These are phyloP conservation scores for Meyerozyma smithsonii DNA, from an alignment of 1,139 yeast species.

Conservation along the genomic window DNA sequence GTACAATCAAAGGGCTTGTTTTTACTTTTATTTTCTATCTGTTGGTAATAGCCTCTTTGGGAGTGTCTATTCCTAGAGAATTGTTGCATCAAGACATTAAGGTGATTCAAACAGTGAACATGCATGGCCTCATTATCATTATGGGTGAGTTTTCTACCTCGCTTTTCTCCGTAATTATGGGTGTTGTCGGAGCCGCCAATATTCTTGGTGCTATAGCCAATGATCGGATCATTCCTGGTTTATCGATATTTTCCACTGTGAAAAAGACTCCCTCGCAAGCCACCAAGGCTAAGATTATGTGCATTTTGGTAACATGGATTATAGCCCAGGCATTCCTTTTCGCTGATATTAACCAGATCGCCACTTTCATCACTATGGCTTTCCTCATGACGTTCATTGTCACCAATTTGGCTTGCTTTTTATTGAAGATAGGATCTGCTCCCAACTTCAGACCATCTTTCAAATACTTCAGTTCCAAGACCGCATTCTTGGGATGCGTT, in stretches of 20 bases:
- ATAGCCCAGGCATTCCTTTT: slow-evolving; percentile 79
- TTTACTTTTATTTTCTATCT: slow-evolving; percentile 73
- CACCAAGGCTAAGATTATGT: slow-evolving; percentile 50
- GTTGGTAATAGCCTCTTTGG: slow-evolving; percentile 73
- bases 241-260: slow-evolving; percentile 53
- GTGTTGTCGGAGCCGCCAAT: slow-evolving; percentile 91
- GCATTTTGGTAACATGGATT: slow-evolving; percentile 68
- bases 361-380: slow-evolving; percentile 95
- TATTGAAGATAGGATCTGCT: slow-evolving; percentile 83
- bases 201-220: slow-evolving; percentile 86
- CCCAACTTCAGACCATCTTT: slow-evolving; percentile 96
- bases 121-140: slow-evolving; percentile 67
- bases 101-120: slow-evolving; percentile 74
- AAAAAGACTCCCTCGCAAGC: slow-evolving; percentile 32
- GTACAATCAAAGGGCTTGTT: slow-evolving; percentile 77
- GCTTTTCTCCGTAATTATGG: slow-evolving; percentile 87
- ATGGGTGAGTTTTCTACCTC: slow-evolving; percentile 89
- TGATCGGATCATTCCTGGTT: slow-evolving; percentile 79
- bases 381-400: slow-evolving; percentile 92
- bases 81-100: slow-evolving; percentile 74
- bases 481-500: slow-evolving; percentile 74
- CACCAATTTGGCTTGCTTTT: slow-evolving; percentile 86
- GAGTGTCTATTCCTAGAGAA: slow-evolving; percentile 73
- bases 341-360: slow-evolving; percentile 89
- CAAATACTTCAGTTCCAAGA: slow-evolving; percentile 73